phyloP scores from a whole-genome alignment of 345 rosid genomes.

The Corymbia maculata region DNA sequence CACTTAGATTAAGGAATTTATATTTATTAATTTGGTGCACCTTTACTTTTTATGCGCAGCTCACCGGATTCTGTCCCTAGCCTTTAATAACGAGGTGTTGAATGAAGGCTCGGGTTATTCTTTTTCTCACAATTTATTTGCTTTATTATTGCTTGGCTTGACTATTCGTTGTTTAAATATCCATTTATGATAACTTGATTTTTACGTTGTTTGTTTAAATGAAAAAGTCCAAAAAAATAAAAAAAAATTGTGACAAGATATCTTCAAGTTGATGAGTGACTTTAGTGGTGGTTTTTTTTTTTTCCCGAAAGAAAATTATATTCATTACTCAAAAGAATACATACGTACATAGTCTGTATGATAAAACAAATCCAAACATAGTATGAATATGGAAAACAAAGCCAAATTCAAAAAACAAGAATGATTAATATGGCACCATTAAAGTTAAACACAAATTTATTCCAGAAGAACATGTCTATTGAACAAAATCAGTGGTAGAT shows the following conservation, averaged over 20 bases:
- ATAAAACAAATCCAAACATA: no score
- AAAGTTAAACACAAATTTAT: no score
- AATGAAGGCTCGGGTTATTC: no score
- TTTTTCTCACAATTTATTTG: not conserved
- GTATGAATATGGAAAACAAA: no score
- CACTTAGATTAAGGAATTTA: not conserved
- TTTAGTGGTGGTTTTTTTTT: not conserved
- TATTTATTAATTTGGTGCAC: not conserved
- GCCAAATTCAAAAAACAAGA: no score
- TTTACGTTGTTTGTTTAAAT: not conserved
- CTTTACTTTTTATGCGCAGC: not conserved
- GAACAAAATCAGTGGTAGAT: no score
- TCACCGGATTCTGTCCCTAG: not conserved
- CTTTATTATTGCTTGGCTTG: not conserved
- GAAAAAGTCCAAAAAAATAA: not conserved
- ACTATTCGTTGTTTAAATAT: not conserved
- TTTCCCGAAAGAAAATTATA: no score
- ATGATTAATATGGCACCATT: no score
- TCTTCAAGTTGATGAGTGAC: not conserved
- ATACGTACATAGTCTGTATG: no score
- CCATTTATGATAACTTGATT: not conserved
- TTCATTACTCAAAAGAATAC: no score
- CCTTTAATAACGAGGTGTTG: not conserved
- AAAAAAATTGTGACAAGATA: not conserved
- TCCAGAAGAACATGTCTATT: no score